Evolutionary conservation across 2,329 filamentous ascomycete species (phyloP).

Genomic region (Cladophialophora exuberans): DNA sequence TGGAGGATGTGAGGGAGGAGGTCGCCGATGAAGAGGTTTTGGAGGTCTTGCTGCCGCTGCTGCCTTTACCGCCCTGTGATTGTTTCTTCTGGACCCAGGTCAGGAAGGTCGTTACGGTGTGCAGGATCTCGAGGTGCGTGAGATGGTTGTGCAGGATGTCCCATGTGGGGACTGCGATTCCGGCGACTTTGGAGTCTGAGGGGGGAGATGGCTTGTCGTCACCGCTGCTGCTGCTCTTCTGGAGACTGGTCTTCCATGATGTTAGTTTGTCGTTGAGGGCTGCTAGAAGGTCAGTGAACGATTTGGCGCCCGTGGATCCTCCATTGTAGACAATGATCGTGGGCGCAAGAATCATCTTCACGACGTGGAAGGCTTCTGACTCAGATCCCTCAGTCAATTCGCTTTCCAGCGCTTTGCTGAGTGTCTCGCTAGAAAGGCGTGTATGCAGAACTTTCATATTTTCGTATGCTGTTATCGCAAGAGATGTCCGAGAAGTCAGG

Average conservation of each 20-base stretch:
- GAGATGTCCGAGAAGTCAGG: conserved; percentile 6
- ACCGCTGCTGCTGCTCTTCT: not conserved
- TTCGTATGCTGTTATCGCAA: conserved; percentile 16
- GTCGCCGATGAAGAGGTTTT: conserved; percentile 11
- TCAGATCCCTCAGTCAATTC: conserved; percentile 30
- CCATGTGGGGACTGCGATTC: conserved; percentile 42
- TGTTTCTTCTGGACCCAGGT: conserved; percentile 19
- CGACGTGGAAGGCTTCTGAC: conserved; percentile 6
- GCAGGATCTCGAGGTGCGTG: conserved; percentile 46
- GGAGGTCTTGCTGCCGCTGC: conserved; percentile 3
- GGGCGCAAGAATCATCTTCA: conserved; percentile 12
- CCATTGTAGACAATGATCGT: conserved; percentile 9
- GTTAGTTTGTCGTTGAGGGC: conserved; percentile 16
- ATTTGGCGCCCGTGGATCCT: not conserved
- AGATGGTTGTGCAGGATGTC: conserved; percentile 45
- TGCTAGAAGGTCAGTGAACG: conserved; percentile 3
- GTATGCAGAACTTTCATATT: conserved; percentile 3
- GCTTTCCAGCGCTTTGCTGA: not conserved
- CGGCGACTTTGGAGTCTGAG: conserved; percentile 1
- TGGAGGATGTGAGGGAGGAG: conserved; percentile 1
- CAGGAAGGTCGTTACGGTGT: conserved; percentile 42
- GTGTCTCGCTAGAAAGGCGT: not conserved
- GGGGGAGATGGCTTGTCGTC: not conserved
- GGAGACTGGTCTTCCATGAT: not conserved
- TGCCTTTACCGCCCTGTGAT: conserved; percentile 10